phyloP scores from a whole-genome alignment of 129 eudicot genomes.

The Glebionis coronaria region DNA sequence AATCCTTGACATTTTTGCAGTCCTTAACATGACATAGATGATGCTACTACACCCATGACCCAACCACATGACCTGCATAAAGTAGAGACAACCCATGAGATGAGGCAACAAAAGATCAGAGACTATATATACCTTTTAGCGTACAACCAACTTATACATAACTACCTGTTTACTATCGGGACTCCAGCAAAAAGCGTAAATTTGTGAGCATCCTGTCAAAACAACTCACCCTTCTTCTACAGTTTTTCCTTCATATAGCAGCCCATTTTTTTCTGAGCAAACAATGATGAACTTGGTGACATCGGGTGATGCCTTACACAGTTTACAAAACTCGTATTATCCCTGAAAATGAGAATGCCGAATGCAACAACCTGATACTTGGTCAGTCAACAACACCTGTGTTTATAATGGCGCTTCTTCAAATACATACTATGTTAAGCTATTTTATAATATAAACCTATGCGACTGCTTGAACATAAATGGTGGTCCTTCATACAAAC shows the following conservation, averaged over 20 bases:
- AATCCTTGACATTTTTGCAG: no score
- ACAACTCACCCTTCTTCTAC: no score
- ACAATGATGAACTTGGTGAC: constrained; percentile 85
- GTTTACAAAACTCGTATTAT: constrained; percentile 79
- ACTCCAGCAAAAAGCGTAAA: constrained; percentile 95
- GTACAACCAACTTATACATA: constrained; percentile 14
- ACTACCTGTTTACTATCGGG: constrained; percentile 83
- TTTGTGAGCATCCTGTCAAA: constrained; percentile 77
- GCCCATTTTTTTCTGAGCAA: constrained; percentile 84
- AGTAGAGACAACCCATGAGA: no score
- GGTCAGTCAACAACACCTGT: no score
- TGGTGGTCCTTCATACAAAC: no score
- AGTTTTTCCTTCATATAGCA: constrained; percentile 82
- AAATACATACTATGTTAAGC: no score
- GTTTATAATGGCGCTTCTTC: background rate
- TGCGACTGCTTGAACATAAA: no score
- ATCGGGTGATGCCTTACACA: constrained; percentile 94
- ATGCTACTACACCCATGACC: no score
- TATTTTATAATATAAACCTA: no score
- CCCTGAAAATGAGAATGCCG: constrained; percentile 42
- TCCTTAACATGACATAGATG: no score
- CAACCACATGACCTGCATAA: no score
- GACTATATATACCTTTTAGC: background rate
- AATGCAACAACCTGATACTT: background rate
- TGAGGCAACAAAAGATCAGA: no score